phyloP scores from a whole-genome alignment of 805 yeast species.

The Teunomyces lycoperdinae region DNA sequence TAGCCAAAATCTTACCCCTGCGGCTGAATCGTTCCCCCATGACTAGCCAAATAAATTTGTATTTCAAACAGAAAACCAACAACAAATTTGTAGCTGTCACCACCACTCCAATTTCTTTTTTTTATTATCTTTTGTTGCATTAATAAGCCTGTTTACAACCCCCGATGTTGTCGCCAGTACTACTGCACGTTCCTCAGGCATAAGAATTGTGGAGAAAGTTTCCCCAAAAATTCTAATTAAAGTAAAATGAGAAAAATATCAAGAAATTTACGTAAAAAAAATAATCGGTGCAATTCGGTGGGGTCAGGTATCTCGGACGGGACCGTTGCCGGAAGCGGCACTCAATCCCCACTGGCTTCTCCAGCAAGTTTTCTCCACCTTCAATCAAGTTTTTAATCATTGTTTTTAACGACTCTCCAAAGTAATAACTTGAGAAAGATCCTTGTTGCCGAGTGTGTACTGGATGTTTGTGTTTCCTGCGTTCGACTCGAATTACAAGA shows the following conservation, averaged over 20 bases:
- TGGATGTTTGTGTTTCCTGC: conserved; percentile 37
- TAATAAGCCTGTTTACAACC: too few species aligned
- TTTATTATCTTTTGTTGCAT: too few species aligned
- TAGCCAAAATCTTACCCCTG: too few species aligned
- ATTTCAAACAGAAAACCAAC: too few species aligned
- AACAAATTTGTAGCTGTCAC: too few species aligned
- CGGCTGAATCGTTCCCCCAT: too few species aligned
- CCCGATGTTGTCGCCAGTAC: too few species aligned
- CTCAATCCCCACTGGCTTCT: not conserved
- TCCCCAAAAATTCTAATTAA: not conserved
- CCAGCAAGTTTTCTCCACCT: not conserved
- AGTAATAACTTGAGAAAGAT: not conserved
- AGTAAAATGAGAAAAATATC: not conserved
- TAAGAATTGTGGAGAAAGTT: too few species aligned
- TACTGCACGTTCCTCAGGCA: too few species aligned
- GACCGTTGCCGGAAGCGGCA: not conserved
- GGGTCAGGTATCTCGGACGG: not conserved
- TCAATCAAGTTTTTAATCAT: not conserved
- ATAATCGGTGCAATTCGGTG: not conserved
- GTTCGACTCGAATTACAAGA: conserved; percentile 30
- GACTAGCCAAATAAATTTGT: too few species aligned
- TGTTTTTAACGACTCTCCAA: not conserved
- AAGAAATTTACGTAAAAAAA: not conserved
- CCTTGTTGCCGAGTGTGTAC: not conserved
- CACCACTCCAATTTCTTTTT: too few species aligned